Percentiles rank a stretch among this genome's conserved stretches.
phyloP scores from a whole-genome alignment of 257 asterid species.

The Solanum virginianum region DNA sequence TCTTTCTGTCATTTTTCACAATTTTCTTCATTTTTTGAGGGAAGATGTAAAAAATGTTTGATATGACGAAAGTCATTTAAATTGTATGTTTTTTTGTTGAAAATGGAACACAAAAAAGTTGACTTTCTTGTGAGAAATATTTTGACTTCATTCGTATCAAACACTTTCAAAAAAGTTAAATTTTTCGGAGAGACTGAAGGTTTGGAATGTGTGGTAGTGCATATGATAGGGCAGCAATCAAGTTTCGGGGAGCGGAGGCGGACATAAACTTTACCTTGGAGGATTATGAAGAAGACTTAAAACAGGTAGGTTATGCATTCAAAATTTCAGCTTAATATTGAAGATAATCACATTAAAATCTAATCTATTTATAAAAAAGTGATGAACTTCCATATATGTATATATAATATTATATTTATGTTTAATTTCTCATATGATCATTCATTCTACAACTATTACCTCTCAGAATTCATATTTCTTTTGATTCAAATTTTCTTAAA shows the following conservation, averaged over 20 bases:
- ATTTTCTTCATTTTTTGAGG: no score
- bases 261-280: slow-evolving; percentile 82
- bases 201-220: slow-evolving; percentile 39
- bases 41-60: not conserved
- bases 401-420: not conserved
- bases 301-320: slow-evolving; percentile 55
- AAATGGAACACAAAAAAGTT: not conserved
- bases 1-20: not conserved
- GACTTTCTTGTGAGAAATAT: not conserved
- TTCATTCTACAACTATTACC: not conserved
- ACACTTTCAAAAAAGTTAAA: not conserved
- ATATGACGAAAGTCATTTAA: not conserved
- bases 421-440: not conserved
- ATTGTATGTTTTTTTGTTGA: not conserved
- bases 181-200: not conserved
- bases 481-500: not conserved
- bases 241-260: slow-evolving; percentile 91
- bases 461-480: not conserved
- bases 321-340: slow-evolving; percentile 46
- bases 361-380: not conserved
- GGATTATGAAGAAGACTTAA: slow-evolving; percentile 88
- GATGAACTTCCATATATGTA: not conserved
- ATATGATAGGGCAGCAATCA: slow-evolving; percentile 94
- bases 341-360: slow-evolving; percentile 22
- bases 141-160: not conserved